These are phyloP conservation scores for Taiozyma sp. DNA, from an alignment of 1,139 yeast species.

Conservation along the genomic window DNA sequence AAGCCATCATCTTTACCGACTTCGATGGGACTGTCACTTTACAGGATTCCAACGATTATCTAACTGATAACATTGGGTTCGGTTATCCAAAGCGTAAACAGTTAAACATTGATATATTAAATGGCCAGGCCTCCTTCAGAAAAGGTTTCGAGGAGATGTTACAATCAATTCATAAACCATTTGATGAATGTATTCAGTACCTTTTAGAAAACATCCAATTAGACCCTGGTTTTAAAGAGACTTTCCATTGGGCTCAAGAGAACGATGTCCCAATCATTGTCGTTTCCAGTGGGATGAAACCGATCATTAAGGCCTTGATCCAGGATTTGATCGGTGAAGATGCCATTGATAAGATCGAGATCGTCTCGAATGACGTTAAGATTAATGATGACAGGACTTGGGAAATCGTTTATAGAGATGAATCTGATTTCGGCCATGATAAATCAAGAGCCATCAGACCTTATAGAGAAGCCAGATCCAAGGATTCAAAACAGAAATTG, in stretches of 20 bases:
- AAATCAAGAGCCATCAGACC: constrained; percentile 80
- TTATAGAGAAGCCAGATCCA: constrained; percentile 44
- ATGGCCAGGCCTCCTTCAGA: constrained; percentile 65
- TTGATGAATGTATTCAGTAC: constrained; percentile 74
- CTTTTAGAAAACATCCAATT: constrained; percentile 58
- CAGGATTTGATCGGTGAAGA: constrained; percentile 71
- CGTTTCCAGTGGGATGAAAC: constrained; percentile 90
- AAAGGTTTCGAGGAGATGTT: constrained; percentile 86
- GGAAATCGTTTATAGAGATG: constrained; percentile 84
- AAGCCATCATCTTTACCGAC: constrained; percentile 89
- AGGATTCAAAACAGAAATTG: constrained; percentile 38
- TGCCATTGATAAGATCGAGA: constrained; percentile 68
- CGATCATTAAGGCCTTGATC: constrained; percentile 77
- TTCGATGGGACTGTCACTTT: constrained; percentile 97
- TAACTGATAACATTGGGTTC: constrained; percentile 87
- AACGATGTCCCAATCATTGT: constrained; percentile 75
- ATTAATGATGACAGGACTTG: constrained; percentile 58
- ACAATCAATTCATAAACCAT: constrained; percentile 69
- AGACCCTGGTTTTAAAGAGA: constrained; percentile 86
- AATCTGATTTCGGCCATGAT: constrained; percentile 89
- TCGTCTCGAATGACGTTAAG: constrained; percentile 75
- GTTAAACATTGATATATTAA: constrained; percentile 69
- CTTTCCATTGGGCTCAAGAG: constrained; percentile 73
- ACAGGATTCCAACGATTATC: constrained; percentile 85
- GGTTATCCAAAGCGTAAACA: constrained; percentile 65